Percentiles rank a stretch among this genome's conserved stretches.
phyloP scores from a whole-genome alignment of 2,329 filamentous ascomycete species.

The Ophiocordyceps australis region DNA sequence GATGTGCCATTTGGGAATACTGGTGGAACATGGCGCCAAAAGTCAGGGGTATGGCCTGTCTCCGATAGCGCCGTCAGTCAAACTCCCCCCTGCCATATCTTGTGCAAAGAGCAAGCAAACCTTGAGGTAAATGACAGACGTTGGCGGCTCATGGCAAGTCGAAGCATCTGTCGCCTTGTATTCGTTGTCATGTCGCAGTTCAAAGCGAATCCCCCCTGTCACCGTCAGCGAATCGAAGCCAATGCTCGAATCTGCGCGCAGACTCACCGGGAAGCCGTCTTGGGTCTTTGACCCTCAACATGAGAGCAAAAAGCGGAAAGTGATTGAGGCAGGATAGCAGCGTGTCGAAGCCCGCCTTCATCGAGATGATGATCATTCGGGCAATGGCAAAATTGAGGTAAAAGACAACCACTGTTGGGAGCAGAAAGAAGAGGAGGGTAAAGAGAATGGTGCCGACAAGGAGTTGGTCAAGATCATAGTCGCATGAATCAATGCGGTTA shows the following conservation, averaged over 20 bases:
- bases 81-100: too few species aligned
- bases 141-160: conserved; percentile 33
- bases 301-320: conserved; percentile 90
- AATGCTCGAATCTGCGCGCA: neutral
- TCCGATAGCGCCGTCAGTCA: neutral
- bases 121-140: conserved; percentile 75
- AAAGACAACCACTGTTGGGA: conserved; percentile 91
- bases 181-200: conserved; percentile 58
- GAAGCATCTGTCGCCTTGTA: conserved; percentile 20
- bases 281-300: conserved; percentile 90
- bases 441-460: conserved; percentile 93
- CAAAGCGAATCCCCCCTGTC: conserved; percentile 58
- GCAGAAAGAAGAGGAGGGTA: conserved; percentile 81
- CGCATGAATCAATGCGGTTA: conserved; percentile 95
- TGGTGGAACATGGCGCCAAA: conserved; percentile 94
- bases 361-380: conserved; percentile 81
- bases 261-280: conserved; percentile 61
- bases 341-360: conserved; percentile 86
- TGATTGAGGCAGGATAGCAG: conserved; percentile 88
- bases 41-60: conserved; percentile 68
- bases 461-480: conserved; percentile 94
- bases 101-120: too few species aligned
- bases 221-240: conserved; percentile 5
- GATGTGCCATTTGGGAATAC: conserved; percentile 85
- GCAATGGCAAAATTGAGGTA: conserved; percentile 92